Evolutionary conservation across 352 stramenopile species (phyloP).

Genomic region (Pythium phragmiticola): DNA sequence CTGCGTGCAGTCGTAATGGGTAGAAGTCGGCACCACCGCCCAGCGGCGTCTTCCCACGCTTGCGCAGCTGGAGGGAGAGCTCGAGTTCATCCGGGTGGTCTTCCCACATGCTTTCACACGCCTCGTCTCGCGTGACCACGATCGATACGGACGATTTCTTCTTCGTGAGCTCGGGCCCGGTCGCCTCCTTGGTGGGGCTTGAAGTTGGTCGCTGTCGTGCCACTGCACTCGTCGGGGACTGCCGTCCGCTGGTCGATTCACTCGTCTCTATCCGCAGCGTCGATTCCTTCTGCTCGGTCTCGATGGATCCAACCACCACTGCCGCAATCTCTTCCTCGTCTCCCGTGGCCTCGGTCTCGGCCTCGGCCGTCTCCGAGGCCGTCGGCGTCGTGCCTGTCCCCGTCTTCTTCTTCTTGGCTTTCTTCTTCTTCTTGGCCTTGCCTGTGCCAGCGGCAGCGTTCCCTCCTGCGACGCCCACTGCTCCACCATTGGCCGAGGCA

Average conservation of each 20-base stretch:
- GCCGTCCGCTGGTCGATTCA: background rate
- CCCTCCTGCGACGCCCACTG: background rate
- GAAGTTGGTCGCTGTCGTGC: background rate
- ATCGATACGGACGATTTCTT: conserved; percentile 20
- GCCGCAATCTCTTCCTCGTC: conserved; percentile 33
- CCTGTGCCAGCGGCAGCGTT: background rate
- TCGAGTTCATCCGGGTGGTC: conserved; percentile 42
- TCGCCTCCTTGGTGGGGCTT: background rate
- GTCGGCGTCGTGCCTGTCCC: conserved; percentile 5
- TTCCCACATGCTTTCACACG: conserved; percentile 79
- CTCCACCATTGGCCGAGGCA: background rate
- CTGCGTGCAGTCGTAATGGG: conserved; percentile 15
- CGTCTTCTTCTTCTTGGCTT: conserved; percentile 64
- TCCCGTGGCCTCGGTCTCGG: conserved; percentile 34
- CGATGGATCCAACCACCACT: background rate
- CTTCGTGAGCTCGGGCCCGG: conserved; percentile 7
- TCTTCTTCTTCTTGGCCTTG: conserved; percentile 71
- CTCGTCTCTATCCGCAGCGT: conserved; percentile 3
- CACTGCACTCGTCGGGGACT: background rate
- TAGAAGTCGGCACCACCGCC: conserved; percentile 7
- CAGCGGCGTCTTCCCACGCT: conserved; percentile 13
- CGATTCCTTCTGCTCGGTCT: background rate
- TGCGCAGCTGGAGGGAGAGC: conserved; percentile 8
- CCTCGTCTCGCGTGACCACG: conserved; percentile 66
- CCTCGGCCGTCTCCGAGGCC: conserved; percentile 4